These are phyloP conservation scores for Blumeria graminis DNA, from an alignment of 2,329 filamentous ascomycete genomes.

Conservation along the genomic window DNA sequence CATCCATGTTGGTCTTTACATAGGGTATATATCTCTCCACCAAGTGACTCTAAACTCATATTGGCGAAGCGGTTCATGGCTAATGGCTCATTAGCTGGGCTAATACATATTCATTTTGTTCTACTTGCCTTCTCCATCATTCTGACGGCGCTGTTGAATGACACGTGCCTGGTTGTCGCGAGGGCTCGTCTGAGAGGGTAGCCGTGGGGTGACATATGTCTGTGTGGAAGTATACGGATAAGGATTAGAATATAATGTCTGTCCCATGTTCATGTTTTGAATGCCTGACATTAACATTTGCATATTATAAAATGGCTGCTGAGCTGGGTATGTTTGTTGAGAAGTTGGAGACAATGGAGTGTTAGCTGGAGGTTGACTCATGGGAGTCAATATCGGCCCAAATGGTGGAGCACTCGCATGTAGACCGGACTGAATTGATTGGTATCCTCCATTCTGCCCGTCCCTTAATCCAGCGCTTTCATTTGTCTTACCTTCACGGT, in stretches of 20 bases:
- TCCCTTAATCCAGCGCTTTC: conserved; percentile 17
- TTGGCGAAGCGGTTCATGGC: conserved; percentile 65
- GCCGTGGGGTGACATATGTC: background rate
- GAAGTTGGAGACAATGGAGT: conserved; percentile 10
- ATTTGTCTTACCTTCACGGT: conserved; percentile 33
- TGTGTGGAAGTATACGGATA: conserved; percentile 19
- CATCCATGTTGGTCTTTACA: conserved; percentile 98
- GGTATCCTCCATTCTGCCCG: conserved; percentile 24
- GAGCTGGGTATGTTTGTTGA: conserved; percentile 7
- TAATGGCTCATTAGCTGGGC: conserved; percentile 11
- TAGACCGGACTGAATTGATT: conserved; percentile 43
- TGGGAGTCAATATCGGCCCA: conserved; percentile 31
- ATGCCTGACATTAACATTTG: conserved; percentile 43
- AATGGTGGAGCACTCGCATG: conserved; percentile 65
- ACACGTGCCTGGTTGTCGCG: conserved; percentile 55
- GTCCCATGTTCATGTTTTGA: conserved; percentile 35
- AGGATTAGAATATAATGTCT: conserved; percentile 27
- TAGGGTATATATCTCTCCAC: conserved; percentile 63
- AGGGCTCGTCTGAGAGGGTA: conserved; percentile 20
- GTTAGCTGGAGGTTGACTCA: conserved; percentile 12
- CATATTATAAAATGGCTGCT: conserved; percentile 19
- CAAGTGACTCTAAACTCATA: conserved; percentile 54
- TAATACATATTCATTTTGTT: background rate
- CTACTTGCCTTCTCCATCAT: conserved; percentile 42
- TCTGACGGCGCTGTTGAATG: conserved; percentile 49